phyloP scores from a whole-genome alignment of 441 rosid genomes.

The Codiaeum variegatum region DNA sequence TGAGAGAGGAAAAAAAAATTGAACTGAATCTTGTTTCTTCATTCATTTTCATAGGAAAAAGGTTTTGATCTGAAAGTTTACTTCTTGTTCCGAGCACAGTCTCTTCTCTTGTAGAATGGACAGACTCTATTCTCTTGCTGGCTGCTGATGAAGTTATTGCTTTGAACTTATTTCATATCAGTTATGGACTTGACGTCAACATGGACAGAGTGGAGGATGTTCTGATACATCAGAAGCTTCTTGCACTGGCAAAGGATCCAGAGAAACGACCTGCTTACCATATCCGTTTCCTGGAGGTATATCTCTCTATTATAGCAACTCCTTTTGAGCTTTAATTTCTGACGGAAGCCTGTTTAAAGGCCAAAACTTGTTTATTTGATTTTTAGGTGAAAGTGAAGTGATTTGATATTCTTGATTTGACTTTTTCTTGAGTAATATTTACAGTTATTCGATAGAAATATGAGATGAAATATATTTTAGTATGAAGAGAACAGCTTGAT shows the following conservation, averaged over 20 bases:
- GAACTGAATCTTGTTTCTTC: not conserved
- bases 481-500: not conserved
- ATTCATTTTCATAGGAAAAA: not conserved
- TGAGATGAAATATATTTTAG: not conserved
- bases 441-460: not conserved
- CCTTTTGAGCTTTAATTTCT: not conserved
- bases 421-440: not conserved
- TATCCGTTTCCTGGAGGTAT: constrained; percentile 65
- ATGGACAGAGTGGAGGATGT: constrained; percentile 70
- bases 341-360: not conserved
- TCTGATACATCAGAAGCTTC: constrained; percentile 52
- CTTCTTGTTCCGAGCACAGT: not conserved
- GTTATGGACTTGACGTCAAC: constrained; percentile 66
- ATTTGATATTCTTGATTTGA: not conserved
- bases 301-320: constrained; percentile 1
- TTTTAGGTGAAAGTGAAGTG: not conserved
- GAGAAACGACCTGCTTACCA: constrained; percentile 56
- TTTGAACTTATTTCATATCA: constrained; percentile 23
- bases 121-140: not conserved
- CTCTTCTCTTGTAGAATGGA: not conserved
- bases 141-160: constrained; percentile 1
- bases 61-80: not conserved
- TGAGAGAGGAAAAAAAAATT: not conserved
- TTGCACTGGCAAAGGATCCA: constrained; percentile 59
- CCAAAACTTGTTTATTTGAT: not conserved